phyloP scores from a whole-genome alignment of 129 eudicot species.

The Saussurea involucrata region DNA sequence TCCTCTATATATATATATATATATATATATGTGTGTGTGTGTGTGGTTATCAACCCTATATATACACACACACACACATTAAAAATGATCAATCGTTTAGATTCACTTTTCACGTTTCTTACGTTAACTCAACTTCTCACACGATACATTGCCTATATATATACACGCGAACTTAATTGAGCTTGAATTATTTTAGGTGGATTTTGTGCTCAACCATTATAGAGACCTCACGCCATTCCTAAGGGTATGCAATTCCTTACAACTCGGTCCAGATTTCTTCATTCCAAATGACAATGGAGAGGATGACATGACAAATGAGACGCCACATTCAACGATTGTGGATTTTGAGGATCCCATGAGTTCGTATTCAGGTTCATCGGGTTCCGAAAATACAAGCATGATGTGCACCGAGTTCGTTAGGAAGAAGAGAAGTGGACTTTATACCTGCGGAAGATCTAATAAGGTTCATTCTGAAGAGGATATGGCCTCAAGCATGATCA shows the following conservation, averaged over 20 bases:
- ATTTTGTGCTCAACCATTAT: conserved; percentile 67
- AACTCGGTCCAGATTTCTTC: conserved; percentile 90
- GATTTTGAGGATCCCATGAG: conserved; percentile 67
- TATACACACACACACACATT: too few relatives aligned
- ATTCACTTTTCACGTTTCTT: too few relatives aligned
- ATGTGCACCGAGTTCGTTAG: conserved; percentile 66
- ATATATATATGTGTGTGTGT: too few relatives aligned
- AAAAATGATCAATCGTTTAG: too few relatives aligned
- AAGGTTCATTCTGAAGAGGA: conserved; percentile 53
- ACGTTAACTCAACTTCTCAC: too few relatives aligned
- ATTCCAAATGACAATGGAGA: conserved; percentile 88
- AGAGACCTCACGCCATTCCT: conserved; percentile 75
- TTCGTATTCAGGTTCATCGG: conserved; percentile 67
- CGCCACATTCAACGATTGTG: conserved; percentile 66
- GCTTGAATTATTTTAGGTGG: conserved; percentile 52
- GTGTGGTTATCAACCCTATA: too few relatives aligned
- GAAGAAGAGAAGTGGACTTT: conserved; percentile 81
- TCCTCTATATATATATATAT: too few relatives aligned
- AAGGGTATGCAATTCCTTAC: conserved; percentile 68
- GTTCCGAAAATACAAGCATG: conserved; percentile 69
- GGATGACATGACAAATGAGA: conserved; percentile 56
- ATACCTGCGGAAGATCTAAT: conserved; percentile 64
- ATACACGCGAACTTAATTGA: background rate
- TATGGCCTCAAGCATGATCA: conserved; percentile 67
- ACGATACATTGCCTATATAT: too few relatives aligned